Conservation (phyloP, 108 stramenopile genomes). For the Pseudonitzschia pungens region DNA sequence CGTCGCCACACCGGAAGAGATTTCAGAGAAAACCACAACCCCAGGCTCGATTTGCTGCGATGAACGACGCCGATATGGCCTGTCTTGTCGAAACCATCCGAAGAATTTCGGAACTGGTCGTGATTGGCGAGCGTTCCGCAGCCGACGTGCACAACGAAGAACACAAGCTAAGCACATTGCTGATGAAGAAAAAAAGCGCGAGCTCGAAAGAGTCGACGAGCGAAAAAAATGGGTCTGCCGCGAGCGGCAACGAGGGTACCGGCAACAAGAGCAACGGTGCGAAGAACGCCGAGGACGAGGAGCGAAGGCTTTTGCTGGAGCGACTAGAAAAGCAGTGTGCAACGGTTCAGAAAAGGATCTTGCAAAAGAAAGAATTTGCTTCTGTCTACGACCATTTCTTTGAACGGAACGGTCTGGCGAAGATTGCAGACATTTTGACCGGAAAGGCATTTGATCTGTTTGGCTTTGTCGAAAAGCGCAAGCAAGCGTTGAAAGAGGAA, state of each 20-base stretch:
- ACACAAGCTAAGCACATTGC: conserved; percentile 10
- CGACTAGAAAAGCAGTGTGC: conserved; percentile 17
- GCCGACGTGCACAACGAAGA: conserved; percentile 20
- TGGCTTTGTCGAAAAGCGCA: conserved; percentile 13
- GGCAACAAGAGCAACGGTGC: conserved; percentile 3
- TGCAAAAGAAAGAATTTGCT: conserved; percentile 42
- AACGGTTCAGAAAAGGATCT: conserved; percentile 16
- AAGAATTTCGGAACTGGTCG: conserved; percentile 73
- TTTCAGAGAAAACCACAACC: neutral
- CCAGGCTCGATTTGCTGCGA: conserved; percentile 37
- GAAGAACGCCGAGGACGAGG: conserved; percentile 11
- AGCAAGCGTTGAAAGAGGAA: conserved; percentile 14
- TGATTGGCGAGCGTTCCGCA: conserved; percentile 58
- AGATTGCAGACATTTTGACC: conserved; percentile 62
- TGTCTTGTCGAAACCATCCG: conserved; percentile 69
- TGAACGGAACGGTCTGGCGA: conserved; percentile 67
- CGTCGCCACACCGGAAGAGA: neutral
- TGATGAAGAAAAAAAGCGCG: neutral
- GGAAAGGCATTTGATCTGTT: conserved; percentile 54
- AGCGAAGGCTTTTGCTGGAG: conserved; percentile 16
- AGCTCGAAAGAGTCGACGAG: neutral
- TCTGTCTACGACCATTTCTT: conserved; percentile 77
- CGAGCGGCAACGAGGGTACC: neutral
- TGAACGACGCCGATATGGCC: conserved; percentile 38
- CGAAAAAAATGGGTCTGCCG: neutral